These are phyloP conservation scores for Echria macrotheca DNA, from an alignment of 495 filamentous ascomycete genomes.

Conservation along the genomic window DNA sequence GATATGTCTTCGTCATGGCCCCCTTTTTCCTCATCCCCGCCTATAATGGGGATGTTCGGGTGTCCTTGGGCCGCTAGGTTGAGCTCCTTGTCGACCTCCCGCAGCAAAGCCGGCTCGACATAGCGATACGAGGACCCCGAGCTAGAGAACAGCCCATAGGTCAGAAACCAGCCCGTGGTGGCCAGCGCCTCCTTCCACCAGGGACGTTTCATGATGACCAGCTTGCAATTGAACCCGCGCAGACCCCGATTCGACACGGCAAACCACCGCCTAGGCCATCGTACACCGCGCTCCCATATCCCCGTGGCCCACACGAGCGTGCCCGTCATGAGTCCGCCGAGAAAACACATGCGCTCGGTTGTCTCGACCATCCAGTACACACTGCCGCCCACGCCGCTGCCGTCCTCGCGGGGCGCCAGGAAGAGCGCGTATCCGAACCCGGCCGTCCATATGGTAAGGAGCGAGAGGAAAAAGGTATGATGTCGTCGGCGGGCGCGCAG, in stretches of 20 bases:
- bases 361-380: slow-evolving; percentile 95
- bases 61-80: slow-evolving; percentile 34
- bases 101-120: slow-evolving; percentile 51
- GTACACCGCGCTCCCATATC: slow-evolving; percentile 88
- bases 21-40: slow-evolving; percentile 42
- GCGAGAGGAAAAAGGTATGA: slow-evolving; percentile 86
- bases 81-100: slow-evolving; percentile 47
- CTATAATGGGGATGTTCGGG: slow-evolving; percentile 37
- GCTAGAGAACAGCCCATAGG: slow-evolving; percentile 63
- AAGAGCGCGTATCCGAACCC: slow-evolving; percentile 86
- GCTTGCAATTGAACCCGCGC: slow-evolving; percentile 87
- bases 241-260: slow-evolving; percentile 82
- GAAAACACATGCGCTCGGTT: slow-evolving; percentile 77
- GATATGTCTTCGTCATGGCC: slow-evolving; percentile 82
- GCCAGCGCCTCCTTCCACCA: slow-evolving; percentile 75
- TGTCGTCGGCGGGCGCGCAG: slow-evolving; percentile 83
- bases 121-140: slow-evolving; percentile 61
- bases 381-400: slow-evolving; percentile 79
- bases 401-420: slow-evolving; percentile 84
- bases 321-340: slow-evolving; percentile 77
- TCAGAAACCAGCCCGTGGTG: slow-evolving; percentile 68
- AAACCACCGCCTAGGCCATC: slow-evolving; percentile 92
- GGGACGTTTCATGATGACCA: slow-evolving; percentile 77
- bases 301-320: slow-evolving; percentile 88
- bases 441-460: slow-evolving; percentile 71